Base-by-base conservation (phyloP, 139 green algal species). In the Limnomonas spitsbergensis region DNA sequence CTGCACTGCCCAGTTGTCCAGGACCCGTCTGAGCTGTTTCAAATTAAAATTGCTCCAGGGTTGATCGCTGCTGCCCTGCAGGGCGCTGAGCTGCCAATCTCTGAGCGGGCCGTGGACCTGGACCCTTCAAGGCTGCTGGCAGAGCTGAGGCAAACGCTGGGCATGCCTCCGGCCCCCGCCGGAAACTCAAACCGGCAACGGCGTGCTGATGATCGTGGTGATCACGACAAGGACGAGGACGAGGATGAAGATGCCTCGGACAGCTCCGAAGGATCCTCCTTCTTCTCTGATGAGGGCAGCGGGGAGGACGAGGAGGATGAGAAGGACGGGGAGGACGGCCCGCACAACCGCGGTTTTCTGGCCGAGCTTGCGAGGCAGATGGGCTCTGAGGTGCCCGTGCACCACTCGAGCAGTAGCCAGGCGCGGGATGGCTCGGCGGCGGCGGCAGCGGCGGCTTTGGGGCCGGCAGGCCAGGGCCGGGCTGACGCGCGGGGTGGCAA, bases 221-320 rank as follows among this genome's bases (percentile, higher is more conserved):
- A 76, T 0, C 34, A 38, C 0, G 47, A 14, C 14, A 61, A 20
- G 20, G 47, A 61, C 47, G 47, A 61, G 47, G 47, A 61, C 20
- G 47, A 61, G 14, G 47, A 61, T 61, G 79, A 66, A n/a, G 79
- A 84, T 38, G 79, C 80, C 0, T 75, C 32, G 39, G 73, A 35
- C 0, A 77, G 40, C 0, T 81, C 82, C 1, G 79, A 82, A 3
- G 83, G 79, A 0, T 84, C 79, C 0, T 88, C 79, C 0, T 88
- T 88, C 73, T 88, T 87, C n/a, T 84, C 78, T 61, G 82, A 85
- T 31, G 75, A 79, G 1, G 79, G 74, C 7, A 72, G 53, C 0
- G 73, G 29, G 4, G 70, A 71, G 24, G 78, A 80, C 1, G 34
- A 32, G 26, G 68, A 78, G 2, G 74, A 76, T 2, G 80, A 84